A percentile compares a stretch with the other conserved stretches of the same genome.
Evolutionary conservation across 1,139 yeast genomes (phyloP).

Genomic region (Pichia sp.): DNA sequence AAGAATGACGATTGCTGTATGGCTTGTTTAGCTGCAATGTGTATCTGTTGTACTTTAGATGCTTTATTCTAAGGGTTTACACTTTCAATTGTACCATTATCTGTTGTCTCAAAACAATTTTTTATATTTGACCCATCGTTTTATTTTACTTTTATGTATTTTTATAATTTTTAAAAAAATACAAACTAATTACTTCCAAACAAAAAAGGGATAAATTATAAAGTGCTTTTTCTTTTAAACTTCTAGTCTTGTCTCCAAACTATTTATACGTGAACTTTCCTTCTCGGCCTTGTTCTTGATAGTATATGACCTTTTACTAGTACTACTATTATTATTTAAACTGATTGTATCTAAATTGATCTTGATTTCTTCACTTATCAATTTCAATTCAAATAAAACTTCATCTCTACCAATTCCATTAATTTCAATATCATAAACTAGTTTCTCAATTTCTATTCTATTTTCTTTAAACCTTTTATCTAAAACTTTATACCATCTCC

Average conservation of each 20-base stretch:
- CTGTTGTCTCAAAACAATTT: not conserved
- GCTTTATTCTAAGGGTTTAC: slow-evolving; percentile 40
- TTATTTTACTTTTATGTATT: not conserved
- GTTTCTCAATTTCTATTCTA: not conserved
- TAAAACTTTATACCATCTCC: slow-evolving; percentile 5
- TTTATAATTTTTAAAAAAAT: not conserved
- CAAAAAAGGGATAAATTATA: no score
- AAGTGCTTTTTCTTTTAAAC: not conserved
- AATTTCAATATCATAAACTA: not conserved
- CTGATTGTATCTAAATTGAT: not conserved
- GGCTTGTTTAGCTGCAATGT: slow-evolving; percentile 67
- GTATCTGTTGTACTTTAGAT: slow-evolving; percentile 70
- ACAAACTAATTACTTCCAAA: not conserved
- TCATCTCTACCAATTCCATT: not conserved
- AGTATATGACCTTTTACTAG: not conserved
- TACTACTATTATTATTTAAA: not conserved
- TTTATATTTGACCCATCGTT: not conserved
- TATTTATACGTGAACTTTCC: not conserved
- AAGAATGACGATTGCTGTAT: slow-evolving; percentile 48
- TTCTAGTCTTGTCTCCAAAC: not conserved
- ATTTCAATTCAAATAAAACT: not conserved
- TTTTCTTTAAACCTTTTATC: not conserved
- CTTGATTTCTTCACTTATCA: not conserved
- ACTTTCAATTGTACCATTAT: not conserved
- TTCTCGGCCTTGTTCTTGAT: not conserved